Evolutionary conservation across 345 rosid species (phyloP).

Genomic region (Acer saccharum): DNA sequence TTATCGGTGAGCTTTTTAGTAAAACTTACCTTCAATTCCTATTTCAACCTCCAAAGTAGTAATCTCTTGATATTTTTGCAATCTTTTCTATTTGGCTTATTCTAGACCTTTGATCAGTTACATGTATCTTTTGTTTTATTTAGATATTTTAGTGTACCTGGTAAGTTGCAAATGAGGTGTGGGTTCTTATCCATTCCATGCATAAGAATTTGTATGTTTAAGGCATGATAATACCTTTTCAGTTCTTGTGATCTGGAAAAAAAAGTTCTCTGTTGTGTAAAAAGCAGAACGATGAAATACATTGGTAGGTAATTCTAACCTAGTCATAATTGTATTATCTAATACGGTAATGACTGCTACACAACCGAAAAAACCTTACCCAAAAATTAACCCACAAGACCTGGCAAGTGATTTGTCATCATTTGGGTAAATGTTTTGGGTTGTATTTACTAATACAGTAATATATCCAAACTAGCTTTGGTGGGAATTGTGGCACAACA

Average conservation of each 20-base stretch:
- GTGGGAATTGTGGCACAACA: background rate
- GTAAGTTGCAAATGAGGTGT: background rate
- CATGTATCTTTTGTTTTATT: background rate
- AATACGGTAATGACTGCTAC: background rate
- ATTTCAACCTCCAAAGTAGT: background rate
- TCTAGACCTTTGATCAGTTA: background rate
- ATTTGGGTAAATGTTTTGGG: background rate
- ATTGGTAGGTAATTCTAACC: background rate
- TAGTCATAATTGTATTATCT: background rate
- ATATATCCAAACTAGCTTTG: background rate
- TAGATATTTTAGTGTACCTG: background rate
- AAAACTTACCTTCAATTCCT: background rate
- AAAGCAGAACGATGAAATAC: background rate
- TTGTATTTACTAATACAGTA: background rate
- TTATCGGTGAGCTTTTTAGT: conserved; percentile 60
- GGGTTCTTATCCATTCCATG: conserved; percentile 7
- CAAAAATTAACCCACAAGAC: background rate
- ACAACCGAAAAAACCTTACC: background rate
- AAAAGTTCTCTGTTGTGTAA: background rate
- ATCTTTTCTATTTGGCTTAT: background rate
- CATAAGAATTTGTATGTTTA: background rate
- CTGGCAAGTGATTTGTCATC: background rate
- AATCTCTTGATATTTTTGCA: background rate
- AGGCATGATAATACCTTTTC: background rate
- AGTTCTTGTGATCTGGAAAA: background rate